A percentile compares a stretch with the other conserved stretches of the same genome.
Conservation (phyloP, 495 filamentous ascomycete genomes). For the Penicillium alfredii region DNA sequence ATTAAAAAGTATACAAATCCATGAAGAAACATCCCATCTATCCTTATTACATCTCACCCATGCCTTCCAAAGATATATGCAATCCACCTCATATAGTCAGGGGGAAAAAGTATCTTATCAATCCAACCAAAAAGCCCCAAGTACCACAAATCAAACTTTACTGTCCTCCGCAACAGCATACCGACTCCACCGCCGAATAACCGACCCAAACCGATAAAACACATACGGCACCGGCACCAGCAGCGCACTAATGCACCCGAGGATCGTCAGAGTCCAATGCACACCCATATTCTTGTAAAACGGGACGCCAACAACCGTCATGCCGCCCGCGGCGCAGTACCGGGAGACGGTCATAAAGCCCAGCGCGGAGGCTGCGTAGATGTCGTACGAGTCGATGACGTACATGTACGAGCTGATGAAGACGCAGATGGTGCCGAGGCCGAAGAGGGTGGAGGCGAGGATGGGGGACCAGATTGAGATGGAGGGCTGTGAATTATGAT, state of each 20-base stretch:
- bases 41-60: too few species aligned
- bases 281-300: conserved; percentile 51
- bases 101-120: too few species aligned
- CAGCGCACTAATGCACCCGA: conserved; percentile 44
- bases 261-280: conserved; percentile 51
- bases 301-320: conserved; percentile 44
- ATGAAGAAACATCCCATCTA: too few species aligned
- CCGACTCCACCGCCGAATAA: conserved; percentile 41
- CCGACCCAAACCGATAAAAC: conserved; percentile 45
- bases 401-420: conserved; percentile 51
- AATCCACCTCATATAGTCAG: too few species aligned
- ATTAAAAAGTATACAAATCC: too few species aligned
- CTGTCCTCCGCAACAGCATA: conserved; percentile 30
- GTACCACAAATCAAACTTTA: conserved; percentile 6
- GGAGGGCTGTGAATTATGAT: conserved; percentile 14
- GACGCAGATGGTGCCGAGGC: conserved; percentile 48
- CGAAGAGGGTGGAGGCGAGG: conserved; percentile 43
- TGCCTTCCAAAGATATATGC: too few species aligned
- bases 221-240: conserved; percentile 50
- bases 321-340: conserved; percentile 46
- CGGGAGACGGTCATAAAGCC: conserved; percentile 46
- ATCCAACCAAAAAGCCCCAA: background rate
- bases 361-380: conserved; percentile 39
- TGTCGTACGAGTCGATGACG: conserved; percentile 50
- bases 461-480: conserved; percentile 54